These are phyloP conservation scores for Pseudocercospora pini-densiflorae DNA, from an alignment of 2,329 filamentous ascomycete species.

Conservation along the genomic window DNA sequence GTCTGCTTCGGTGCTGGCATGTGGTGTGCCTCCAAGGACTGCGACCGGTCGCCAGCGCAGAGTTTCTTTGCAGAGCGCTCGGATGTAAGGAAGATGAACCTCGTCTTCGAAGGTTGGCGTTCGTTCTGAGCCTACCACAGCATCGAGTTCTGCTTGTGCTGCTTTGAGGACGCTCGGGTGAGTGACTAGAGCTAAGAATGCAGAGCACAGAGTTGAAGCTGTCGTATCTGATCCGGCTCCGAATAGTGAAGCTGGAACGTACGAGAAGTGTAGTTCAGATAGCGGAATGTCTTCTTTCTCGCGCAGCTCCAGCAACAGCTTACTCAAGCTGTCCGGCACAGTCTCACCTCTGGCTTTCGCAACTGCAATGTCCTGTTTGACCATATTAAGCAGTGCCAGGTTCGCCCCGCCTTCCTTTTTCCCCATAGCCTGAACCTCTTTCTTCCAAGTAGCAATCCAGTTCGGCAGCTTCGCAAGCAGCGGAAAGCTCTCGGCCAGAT, in stretches of 20 bases:
- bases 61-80: constrained; percentile 37
- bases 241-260: constrained; percentile 51
- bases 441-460: constrained; percentile 54
- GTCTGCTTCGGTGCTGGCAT: constrained; percentile 41
- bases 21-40: constrained; percentile 38
- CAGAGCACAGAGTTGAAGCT: constrained; percentile 52
- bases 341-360: constrained; percentile 36
- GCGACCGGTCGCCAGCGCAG: constrained; percentile 39
- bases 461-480: constrained; percentile 50
- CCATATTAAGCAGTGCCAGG: constrained; percentile 47
- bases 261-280: constrained; percentile 49
- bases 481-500: constrained; percentile 54
- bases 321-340: constrained; percentile 50
- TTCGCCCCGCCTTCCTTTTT: constrained; percentile 47
- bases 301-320: constrained; percentile 48
- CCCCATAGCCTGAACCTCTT: constrained; percentile 47
- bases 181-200: constrained; percentile 54
- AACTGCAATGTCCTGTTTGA: constrained; percentile 45
- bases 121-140: constrained; percentile 30
- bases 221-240: constrained; percentile 59
- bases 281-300: constrained; percentile 47
- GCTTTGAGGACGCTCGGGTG: constrained; percentile 49
- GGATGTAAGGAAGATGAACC: constrained; percentile 32
- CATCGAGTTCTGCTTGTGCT: constrained; percentile 37
- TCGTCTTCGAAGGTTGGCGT: constrained; percentile 37